Base-by-base conservation (phyloP, 805 yeast genomes). In the Spathaspora girioi region DNA sequence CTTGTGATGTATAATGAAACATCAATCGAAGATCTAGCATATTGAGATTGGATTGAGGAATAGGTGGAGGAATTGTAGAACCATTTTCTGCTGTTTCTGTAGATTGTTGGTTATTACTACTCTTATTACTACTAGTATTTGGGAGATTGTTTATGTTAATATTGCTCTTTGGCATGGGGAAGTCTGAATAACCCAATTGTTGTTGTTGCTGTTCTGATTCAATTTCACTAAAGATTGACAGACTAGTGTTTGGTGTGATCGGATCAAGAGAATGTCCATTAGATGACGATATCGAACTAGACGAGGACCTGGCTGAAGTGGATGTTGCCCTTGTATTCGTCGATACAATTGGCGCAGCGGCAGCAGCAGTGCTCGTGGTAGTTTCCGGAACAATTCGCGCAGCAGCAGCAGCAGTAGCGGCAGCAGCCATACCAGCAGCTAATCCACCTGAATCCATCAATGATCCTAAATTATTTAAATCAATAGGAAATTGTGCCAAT, bases 1-100 rank as follows among this genome's bases (percentile, higher is more conserved):
- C 97, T 40, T 80, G 83, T 0, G 90, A 81, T 6, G 92, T 85
- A 66, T 91, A 93, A 68, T 92, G 96, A 66, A 89, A 87, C 82
- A 93, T 87, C 45, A 93, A 73, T 58, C 86, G 79, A 54, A 93
- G 71, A 66, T 93, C 97, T 31, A 87, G 71, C 79, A 87, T 73
- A 66, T 89, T 87, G 46, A 87, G 69, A 49, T 63, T 67, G 12
- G 59, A 50, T 2, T 56, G 46, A 11, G 53, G 42, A 53, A 45
- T n/a, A 51, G 56, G 46, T 48, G 50, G 45, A 20, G 48, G 18
- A n/a, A n/a, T 15, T 9, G 18, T 7, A 10, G 40, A 35, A 14
- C 17, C 40, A 35, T 35, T 35, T 7, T 35, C 40, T 31, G 12
- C 10, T 23, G 26, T 23, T 23, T 23, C 26, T 23, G 26, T 23